Percentiles rank a stretch among this genome's conserved stretches.
Evolutionary conservation across 2,329 filamentous ascomycete species (phyloP).

Genomic region (Nemania sp.): DNA sequence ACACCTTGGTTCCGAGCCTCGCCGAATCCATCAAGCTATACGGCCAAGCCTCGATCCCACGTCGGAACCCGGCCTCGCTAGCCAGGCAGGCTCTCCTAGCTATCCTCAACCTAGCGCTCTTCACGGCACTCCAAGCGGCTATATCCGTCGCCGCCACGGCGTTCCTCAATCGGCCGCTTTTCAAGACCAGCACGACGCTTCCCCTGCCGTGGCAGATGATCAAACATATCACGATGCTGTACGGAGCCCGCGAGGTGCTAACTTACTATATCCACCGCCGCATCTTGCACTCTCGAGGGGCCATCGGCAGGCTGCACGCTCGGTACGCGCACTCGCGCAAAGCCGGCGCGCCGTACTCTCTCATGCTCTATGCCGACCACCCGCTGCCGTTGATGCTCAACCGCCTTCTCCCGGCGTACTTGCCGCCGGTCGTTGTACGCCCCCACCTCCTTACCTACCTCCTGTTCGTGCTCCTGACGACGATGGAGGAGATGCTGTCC

Average conservation of each 20-base stretch:
- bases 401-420: slow-evolving; percentile 67
- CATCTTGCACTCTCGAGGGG: slow-evolving; percentile 61
- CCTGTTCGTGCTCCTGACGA: slow-evolving; percentile 64
- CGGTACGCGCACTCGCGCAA: slow-evolving; percentile 56
- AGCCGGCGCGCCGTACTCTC: slow-evolving; percentile 60
- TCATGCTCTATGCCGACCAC: slow-evolving; percentile 70
- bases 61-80: slow-evolving; percentile 46
- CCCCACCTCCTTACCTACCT: slow-evolving; percentile 76
- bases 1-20: slow-evolving; percentile 70
- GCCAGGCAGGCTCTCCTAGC: slow-evolving; percentile 47
- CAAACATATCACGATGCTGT: slow-evolving; percentile 52
- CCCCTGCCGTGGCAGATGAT: slow-evolving; percentile 59
- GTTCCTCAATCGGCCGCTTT: slow-evolving; percentile 47
- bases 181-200: slow-evolving; percentile 53
- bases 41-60: slow-evolving; percentile 56
- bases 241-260: slow-evolving; percentile 58
- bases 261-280: slow-evolving; percentile 77
- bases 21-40: slow-evolving; percentile 71
- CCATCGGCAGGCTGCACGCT: slow-evolving; percentile 49
- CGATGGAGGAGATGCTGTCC: slow-evolving; percentile 68
- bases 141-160: slow-evolving; percentile 45
- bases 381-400: slow-evolving; percentile 66
- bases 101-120: slow-evolving; percentile 51
- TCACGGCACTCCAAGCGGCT: slow-evolving; percentile 50
- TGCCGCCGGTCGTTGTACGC: slow-evolving; percentile 67